These are phyloP conservation scores for Blastobotrys muscicola DNA, from an alignment of 805 yeast genomes.

Conservation along the genomic window DNA sequence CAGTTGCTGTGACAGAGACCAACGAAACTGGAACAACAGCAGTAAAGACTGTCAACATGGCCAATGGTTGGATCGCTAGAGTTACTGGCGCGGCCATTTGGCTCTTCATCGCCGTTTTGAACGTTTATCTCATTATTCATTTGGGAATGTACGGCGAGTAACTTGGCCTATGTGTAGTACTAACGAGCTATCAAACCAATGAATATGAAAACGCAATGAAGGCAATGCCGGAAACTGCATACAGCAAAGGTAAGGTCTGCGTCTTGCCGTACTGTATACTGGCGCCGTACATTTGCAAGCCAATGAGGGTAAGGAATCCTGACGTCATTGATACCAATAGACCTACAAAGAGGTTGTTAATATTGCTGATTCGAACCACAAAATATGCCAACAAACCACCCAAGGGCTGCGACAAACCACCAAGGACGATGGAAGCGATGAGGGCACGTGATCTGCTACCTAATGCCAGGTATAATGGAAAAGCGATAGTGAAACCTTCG, in stretches of 20 bases:
- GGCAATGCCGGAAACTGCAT: conserved; percentile 53
- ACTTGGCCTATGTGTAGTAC: no score
- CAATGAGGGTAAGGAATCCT: conserved; percentile 76
- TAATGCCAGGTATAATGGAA: conserved; percentile 78
- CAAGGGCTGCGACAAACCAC: conserved; percentile 79
- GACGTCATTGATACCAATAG: conserved; percentile 61
- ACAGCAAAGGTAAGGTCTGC: conserved; percentile 46
- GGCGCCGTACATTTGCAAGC: conserved; percentile 77
- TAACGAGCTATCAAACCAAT: conserved; percentile 18
- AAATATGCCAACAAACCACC: conserved; percentile 73
- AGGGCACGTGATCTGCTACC: conserved; percentile 54
- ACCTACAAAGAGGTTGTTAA: conserved; percentile 42
- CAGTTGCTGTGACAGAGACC: conserved; percentile 9
- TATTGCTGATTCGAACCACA: conserved; percentile 2
- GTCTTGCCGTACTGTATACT: conserved; percentile 73
- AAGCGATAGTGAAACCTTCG: conserved; percentile 90
- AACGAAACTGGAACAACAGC: conserved; percentile 8
- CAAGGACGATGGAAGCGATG: conserved; percentile 54
- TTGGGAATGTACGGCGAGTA: conserved; percentile 27
- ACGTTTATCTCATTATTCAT: conserved; percentile 50
- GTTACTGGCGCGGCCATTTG: conserved; percentile 48
- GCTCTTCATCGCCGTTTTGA: conserved; percentile 62
- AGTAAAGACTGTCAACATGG: conserved; percentile 15
- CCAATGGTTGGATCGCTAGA: conserved; percentile 51
- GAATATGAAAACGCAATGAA: conserved; percentile 42